Base-by-base conservation (phyloP, 2,329 filamentous ascomycete species). In the Exophiala sp. region DNA sequence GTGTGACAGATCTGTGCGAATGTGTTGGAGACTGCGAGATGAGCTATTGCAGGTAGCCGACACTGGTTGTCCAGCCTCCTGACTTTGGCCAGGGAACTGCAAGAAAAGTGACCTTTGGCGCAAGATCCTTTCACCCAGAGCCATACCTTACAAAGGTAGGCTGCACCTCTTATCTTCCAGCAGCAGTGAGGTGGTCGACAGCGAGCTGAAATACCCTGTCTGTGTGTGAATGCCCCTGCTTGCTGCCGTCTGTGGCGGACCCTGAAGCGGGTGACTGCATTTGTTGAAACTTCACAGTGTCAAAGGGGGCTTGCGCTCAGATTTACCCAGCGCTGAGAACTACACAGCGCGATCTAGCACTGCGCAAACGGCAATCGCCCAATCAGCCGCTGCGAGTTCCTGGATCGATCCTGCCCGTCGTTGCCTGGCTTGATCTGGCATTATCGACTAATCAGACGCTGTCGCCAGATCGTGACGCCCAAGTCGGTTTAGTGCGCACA, bases 1-100 rank as follows among this genome's bases (percentile, higher is more conserved):
- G 57, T 59, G 39, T 56, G 57, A 54, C 53, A 56, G 49, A 56
- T 56, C 42, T 52, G 47, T 45, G 50, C 36, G 40, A 46, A 21
- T 34, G 14, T 32, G 47, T 54, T 47, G 38, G 20, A 45, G 24
- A 38, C 33, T 41, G 46, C 14, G 54, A 56, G 39, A 53, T 59
- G 57, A 53, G 57, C 50, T 39, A 24, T 55, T 56, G 57, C 57
- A 59, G 53, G 34, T 59, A 59, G 57, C 57, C 57, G 57, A 59
- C 24, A 39, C 40, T 39, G 47, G 44, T 36, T 20, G 29, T 47
- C 53, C 57, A 54, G 50, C 57, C 57, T 52, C 53, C 50, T 42
- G 42, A 45, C 49, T 55, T 50, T 21, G 52, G 20, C 41, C 45
- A 32, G 32, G 45, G 45, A 51, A 24, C 16, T 40, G 18, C 32